Conservation (phyloP, 192 early-diverging fungal genomes). For the Hyaloraphidium curvatum region DNA sequence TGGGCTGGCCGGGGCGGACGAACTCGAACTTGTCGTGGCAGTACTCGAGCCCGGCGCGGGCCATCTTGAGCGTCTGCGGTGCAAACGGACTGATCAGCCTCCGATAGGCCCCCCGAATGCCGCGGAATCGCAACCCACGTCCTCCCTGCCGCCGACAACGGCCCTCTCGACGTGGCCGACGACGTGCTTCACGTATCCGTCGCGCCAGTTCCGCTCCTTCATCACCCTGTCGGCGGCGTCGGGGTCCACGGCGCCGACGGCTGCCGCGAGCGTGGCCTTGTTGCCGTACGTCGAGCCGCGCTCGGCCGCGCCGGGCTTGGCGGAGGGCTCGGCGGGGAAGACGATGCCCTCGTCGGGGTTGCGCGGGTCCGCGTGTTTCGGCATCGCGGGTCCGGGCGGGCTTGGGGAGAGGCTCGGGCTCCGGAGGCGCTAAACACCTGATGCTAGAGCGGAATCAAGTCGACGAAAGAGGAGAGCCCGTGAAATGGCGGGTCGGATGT, state of each 20-base stretch:
- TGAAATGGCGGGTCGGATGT: no score
- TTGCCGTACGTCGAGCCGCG: slow-evolving; percentile 4
- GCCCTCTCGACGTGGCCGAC: neutral
- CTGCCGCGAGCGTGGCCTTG: neutral
- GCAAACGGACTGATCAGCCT: neutral
- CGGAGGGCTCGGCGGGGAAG: neutral
- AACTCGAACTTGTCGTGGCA: slow-evolving; percentile 7
- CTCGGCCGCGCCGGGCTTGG: neutral
- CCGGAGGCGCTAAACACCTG: no score
- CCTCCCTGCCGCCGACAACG: neutral
- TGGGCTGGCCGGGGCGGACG: neutral
- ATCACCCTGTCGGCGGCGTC: neutral
- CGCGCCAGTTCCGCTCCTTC: slow-evolving; percentile 7
- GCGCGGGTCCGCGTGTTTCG: neutral
- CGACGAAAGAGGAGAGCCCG: no score
- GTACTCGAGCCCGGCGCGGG: slow-evolving; percentile 1
- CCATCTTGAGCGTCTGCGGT: neutral
- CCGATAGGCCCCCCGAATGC: neutral
- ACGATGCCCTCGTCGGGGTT: neutral
- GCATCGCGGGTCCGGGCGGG: no score
- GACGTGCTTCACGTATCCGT: slow-evolving; percentile 4
- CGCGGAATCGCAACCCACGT: neutral
- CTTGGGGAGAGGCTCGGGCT: no score
- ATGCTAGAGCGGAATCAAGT: no score
- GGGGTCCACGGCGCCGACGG: slow-evolving; percentile 4